Evolutionary conservation across 768 basidiomycete species (phyloP), one percentile per base, ranked within the genome.

Genomic region (Lactarius evosmus): DNA sequence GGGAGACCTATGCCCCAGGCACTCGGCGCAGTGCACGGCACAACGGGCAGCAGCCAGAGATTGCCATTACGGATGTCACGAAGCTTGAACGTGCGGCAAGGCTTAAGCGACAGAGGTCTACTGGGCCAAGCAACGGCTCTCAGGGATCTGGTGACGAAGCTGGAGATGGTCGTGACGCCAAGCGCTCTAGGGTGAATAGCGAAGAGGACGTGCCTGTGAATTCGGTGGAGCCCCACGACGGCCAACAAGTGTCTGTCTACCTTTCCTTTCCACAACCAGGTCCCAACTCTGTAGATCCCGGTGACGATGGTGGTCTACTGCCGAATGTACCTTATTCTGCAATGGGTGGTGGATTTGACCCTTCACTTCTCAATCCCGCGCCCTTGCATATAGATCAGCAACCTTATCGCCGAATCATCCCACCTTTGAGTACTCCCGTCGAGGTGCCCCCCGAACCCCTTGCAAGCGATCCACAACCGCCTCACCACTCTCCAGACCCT

Each of bases 31-130:
- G 89, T 67, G 85, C 88, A 2, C 80, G 93, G 46, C 79, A 85
- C 60, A 91, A 85, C 70, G 92, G 92, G 1, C 81, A 83, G 61
- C 78, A 84, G 60, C 87, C 85, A 3, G 91, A 94, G 70, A 75
- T 89, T 38, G 68, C 79, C 7, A 88, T 91, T 61, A 90, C 88
- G 2, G 92, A 92, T 70, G 87, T 88, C 17, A 80, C 85, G 30
- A 81, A 84, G 69, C 78, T 94, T 7, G 92, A 93, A 74, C 81
- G 92, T 74, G 75, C 25, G 74, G 72, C 17, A 78, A 76, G 51
- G 77, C 72, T 55, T 78, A 83, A 57, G 81, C 82, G 61, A 74
- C 82, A 92, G 69, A 81, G 89, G 33, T 78, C 78, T 11, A 81
- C 78, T 72, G 80, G 82, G 66, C 66, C 71, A 3, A 69, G 72